Evolutionary conservation across 331 rosid species (phyloP).

Genomic region (Malus hybrid): DNA sequence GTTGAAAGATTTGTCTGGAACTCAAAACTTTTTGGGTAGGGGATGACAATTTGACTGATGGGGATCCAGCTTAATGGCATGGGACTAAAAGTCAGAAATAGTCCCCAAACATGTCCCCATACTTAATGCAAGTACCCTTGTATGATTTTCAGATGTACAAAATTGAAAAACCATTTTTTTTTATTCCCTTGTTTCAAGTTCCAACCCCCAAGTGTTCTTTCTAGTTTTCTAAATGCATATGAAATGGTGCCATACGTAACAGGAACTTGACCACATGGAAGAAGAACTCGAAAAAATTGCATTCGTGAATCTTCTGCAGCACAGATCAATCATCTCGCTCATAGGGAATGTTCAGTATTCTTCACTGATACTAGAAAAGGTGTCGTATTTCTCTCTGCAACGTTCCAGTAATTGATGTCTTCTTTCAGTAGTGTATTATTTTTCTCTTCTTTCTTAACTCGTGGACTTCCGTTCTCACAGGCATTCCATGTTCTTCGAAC

Average conservation of each 20-base stretch:
- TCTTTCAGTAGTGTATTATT: neutral
- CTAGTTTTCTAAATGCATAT: neutral
- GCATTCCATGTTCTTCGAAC: slow-evolving; percentile 63
- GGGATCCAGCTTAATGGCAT: neutral
- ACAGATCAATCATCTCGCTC: slow-evolving; percentile 79
- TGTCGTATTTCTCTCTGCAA: slow-evolving; percentile 19
- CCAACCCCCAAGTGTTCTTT: neutral
- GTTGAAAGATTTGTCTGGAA: neutral
- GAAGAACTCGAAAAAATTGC: slow-evolving; percentile 84
- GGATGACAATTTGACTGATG: neutral
- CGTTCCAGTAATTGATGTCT: neutral
- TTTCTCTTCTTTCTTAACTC: neutral
- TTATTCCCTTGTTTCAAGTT: neutral
- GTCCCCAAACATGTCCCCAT: neutral
- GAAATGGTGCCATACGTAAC: slow-evolving; percentile 6
- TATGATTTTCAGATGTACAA: neutral
- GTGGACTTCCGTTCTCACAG: slow-evolving; percentile 28
- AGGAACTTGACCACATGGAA: slow-evolving; percentile 78
- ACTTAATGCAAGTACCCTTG: neutral
- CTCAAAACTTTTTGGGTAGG: neutral
- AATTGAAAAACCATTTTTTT: neutral
- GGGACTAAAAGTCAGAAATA: no score
- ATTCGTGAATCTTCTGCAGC: slow-evolving; percentile 66
- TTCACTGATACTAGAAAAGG: slow-evolving; percentile 76
- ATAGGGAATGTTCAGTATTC: slow-evolving; percentile 83